Conservation (phyloP, 164 flowering plant genomes). For the Vitis riparia region DNA sequence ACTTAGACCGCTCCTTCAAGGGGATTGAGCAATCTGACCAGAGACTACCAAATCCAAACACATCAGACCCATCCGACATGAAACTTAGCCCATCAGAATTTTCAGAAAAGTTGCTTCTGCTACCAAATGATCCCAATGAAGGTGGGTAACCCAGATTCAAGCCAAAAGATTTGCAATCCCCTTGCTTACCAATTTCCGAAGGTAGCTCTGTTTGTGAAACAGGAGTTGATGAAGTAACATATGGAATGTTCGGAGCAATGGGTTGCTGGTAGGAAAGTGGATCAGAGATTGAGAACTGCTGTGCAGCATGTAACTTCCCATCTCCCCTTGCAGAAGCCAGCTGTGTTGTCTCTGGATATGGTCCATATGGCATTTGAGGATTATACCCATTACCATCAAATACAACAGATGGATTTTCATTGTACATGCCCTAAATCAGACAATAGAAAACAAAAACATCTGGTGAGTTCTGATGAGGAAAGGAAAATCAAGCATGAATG, state of each 20-base stretch:
- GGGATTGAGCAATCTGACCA: constrained; percentile 72
- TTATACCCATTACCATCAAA: constrained; percentile 84
- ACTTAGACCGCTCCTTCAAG: constrained; percentile 58
- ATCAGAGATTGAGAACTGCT: constrained; percentile 59
- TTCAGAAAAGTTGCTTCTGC: constrained; percentile 49
- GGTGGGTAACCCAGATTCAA: constrained; percentile 60
- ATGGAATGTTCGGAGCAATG: constrained; percentile 60
- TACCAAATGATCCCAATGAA: constrained; percentile 52
- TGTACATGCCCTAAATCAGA: constrained; percentile 67
- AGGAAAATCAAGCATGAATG: neutral
- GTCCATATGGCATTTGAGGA: constrained; percentile 88
- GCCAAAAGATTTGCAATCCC: constrained; percentile 52
- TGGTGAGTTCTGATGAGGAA: neutral
- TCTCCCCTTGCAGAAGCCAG: constrained; percentile 66
- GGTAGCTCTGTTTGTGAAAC: constrained; percentile 68
- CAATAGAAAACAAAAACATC: neutral
- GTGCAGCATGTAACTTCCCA: constrained; percentile 53
- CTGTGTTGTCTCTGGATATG: constrained; percentile 83
- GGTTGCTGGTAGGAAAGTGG: constrained; percentile 71
- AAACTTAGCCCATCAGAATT: constrained; percentile 42
- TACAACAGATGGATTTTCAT: constrained; percentile 75
- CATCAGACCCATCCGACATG: constrained; percentile 59
- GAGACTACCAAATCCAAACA: constrained; percentile 60
- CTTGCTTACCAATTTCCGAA: constrained; percentile 48
- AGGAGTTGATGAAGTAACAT: constrained; percentile 56